phyloP scores from a whole-genome alignment of 2,329 filamentous ascomycete genomes.

The Beauveria scarabaeidicola region DNA sequence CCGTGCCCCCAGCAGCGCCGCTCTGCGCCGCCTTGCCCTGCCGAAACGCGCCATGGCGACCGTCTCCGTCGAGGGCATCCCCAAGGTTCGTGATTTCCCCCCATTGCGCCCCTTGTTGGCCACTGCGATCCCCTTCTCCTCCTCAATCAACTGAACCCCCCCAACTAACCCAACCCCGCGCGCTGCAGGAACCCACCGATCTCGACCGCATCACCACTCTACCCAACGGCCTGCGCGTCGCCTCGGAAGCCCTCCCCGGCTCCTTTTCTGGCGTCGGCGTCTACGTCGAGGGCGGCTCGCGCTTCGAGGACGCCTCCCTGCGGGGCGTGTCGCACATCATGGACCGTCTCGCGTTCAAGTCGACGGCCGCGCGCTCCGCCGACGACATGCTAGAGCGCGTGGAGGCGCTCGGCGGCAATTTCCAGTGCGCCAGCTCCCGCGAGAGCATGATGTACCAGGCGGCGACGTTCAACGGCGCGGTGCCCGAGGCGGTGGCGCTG shows the following conservation, averaged over 20 bases:
- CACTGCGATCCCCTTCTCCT: not conserved
- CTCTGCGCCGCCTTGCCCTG: slow-evolving; percentile 17
- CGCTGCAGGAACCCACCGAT: slow-evolving; percentile 61
- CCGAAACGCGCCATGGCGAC: slow-evolving; percentile 24
- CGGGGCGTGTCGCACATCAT: slow-evolving; percentile 93
- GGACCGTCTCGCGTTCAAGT: slow-evolving; percentile 92
- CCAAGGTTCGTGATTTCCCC: slow-evolving; percentile 20
- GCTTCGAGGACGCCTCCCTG: slow-evolving; percentile 80
- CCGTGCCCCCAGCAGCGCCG: slow-evolving; percentile 17
- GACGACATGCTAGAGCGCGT: slow-evolving; percentile 84
- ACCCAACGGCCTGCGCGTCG: slow-evolving; percentile 86
- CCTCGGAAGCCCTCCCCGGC: slow-evolving; percentile 87
- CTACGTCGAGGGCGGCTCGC: slow-evolving; percentile 89
- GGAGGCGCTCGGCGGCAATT: slow-evolving; percentile 86
- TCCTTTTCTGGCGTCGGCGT: slow-evolving; percentile 93
- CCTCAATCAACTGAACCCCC: not conserved
- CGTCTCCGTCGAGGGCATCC: slow-evolving; percentile 27
- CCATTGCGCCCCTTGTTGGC: no score
- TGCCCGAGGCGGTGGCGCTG: slow-evolving; percentile 71
- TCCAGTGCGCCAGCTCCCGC: slow-evolving; percentile 90
- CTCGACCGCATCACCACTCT: slow-evolving; percentile 83
- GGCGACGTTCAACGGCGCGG: slow-evolving; percentile 90
- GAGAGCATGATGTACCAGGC: slow-evolving; percentile 99
- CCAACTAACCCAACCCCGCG: not conserved
- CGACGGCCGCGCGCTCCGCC: slow-evolving; percentile 60